phyloP scores from a whole-genome alignment of 2,329 filamentous ascomycete genomes.

The Sclerotinia trifoliorum region DNA sequence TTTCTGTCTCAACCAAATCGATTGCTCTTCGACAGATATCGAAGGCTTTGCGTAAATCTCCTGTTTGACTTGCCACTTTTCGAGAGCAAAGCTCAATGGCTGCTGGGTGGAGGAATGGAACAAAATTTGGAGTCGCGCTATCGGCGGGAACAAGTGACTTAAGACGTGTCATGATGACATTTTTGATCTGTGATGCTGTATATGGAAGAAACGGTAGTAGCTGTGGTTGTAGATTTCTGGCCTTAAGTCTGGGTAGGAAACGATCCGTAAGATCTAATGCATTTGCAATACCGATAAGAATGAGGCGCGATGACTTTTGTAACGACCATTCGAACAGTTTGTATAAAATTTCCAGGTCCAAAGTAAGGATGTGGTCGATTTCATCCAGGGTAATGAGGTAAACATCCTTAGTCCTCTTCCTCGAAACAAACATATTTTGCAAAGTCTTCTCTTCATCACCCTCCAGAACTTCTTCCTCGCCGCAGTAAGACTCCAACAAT shows the following conservation, averaged over 20 bases:
- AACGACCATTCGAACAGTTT: slow-evolving; percentile 96
- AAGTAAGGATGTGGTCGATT: slow-evolving; percentile 87
- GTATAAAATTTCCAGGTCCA: slow-evolving; percentile 87
- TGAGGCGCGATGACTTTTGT: slow-evolving; percentile 72
- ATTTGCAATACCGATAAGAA: slow-evolving; percentile 92
- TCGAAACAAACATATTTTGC: slow-evolving; percentile 68
- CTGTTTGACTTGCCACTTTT: slow-evolving; percentile 91
- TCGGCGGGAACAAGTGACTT: slow-evolving; percentile 65
- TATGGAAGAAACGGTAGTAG: slow-evolving; percentile 93
- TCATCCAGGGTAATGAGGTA: slow-evolving; percentile 91
- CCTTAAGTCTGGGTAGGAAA: slow-evolving; percentile 88
- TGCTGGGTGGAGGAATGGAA: slow-evolving; percentile 90
- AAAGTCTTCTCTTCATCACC: slow-evolving; percentile 67
- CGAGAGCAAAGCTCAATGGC: slow-evolving; percentile 92
- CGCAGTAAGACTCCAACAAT: slow-evolving; percentile 67
- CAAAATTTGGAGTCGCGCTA: slow-evolving; percentile 54
- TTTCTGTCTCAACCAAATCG: slow-evolving; percentile 85
- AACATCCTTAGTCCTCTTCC: slow-evolving; percentile 53
- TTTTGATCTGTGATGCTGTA: slow-evolving; percentile 80
- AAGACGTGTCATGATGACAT: slow-evolving; percentile 80
- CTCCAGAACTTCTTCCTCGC: slow-evolving; percentile 58
- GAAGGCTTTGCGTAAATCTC: slow-evolving; percentile 91
- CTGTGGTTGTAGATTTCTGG: slow-evolving; percentile 85
- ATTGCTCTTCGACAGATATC: slow-evolving; percentile 89
- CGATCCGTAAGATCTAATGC: slow-evolving; percentile 93